Evolutionary conservation across 345 rosid genomes (phyloP).

Genomic region (Eucalyptus sp.): DNA sequence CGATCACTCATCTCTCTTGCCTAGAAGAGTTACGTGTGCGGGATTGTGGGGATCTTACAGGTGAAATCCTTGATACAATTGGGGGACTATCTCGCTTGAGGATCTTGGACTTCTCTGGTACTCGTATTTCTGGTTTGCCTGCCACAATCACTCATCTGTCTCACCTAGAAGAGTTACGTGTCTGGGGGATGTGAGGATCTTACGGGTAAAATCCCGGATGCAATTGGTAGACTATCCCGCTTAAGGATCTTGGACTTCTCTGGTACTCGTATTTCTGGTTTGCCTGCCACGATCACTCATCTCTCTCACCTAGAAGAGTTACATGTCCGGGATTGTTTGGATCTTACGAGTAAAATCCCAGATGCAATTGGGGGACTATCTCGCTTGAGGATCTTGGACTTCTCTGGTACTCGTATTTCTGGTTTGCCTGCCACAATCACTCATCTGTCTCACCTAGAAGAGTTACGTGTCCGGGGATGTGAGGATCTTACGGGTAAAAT

Average conservation of each 20-base stretch:
- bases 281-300: rapidly evolving
- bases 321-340: rapidly evolving
- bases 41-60: rapidly evolving
- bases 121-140: rapidly evolving
- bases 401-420: rapidly evolving
- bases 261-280: rapidly evolving
- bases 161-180: rapidly evolving
- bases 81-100: neutral
- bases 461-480: too few species aligned
- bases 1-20: neutral
- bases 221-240: rapidly evolving
- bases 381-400: too few species aligned
- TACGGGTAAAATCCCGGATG: rapidly evolving
- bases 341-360: too few species aligned
- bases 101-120: neutral
- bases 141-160: rapidly evolving
- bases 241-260: too few species aligned
- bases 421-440: rapidly evolving
- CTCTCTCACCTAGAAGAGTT: too few species aligned
- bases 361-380: too few species aligned
- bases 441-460: too few species aligned
- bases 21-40: neutral
- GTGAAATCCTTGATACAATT: neutral
- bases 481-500: rapidly evolving
- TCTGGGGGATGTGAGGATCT: rapidly evolving